A percentile compares a stretch with the other conserved stretches of the same genome.
Conservation (phyloP, 2,329 filamentous ascomycete genomes). For the Cladophialophora chaetospira region DNA sequence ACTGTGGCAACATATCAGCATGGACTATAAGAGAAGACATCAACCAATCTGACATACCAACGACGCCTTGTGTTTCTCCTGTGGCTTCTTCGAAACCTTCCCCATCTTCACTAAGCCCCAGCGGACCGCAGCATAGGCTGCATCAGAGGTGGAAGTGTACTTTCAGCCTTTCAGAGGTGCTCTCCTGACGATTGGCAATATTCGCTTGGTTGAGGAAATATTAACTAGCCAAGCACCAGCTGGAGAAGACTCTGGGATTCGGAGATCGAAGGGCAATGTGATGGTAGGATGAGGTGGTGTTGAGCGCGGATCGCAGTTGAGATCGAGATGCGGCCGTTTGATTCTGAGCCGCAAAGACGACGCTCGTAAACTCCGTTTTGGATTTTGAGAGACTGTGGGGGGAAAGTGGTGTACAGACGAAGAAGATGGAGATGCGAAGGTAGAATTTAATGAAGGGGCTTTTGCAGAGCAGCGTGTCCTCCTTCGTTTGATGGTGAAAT, state of each 20-base stretch:
- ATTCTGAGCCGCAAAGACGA: neutral
- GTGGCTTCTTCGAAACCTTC: conserved; percentile 57
- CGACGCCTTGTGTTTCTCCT: conserved; percentile 55
- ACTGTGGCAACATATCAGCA: conserved; percentile 57
- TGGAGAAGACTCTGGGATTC: too few relatives aligned
- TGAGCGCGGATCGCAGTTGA: conserved; percentile 1
- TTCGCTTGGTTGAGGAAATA: neutral
- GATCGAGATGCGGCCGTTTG: too few relatives aligned
- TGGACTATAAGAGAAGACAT: conserved; percentile 8
- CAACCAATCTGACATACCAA: conserved; percentile 44
- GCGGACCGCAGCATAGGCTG: conserved; percentile 26
- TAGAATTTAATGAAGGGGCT: neutral
- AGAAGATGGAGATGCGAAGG: neutral
- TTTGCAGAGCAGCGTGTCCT: neutral
- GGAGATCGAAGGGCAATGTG: neutral
- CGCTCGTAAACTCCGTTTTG: neutral
- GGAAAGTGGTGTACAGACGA: conserved; percentile 13
- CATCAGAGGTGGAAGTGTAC: conserved; percentile 22
- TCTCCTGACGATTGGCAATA: neutral
- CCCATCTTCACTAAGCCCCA: conserved; percentile 43
- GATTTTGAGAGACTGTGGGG: neutral
- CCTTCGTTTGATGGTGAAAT: conserved; percentile 1
- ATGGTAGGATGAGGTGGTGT: neutral
- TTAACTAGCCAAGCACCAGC: neutral
- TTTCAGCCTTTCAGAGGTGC: conserved; percentile 15